A percentile compares a stretch with the other conserved stretches of the same genome.
Conservation (phyloP, 1,284 basidiomycete genomes). For the Microbotryomycetes sp. region DNA sequence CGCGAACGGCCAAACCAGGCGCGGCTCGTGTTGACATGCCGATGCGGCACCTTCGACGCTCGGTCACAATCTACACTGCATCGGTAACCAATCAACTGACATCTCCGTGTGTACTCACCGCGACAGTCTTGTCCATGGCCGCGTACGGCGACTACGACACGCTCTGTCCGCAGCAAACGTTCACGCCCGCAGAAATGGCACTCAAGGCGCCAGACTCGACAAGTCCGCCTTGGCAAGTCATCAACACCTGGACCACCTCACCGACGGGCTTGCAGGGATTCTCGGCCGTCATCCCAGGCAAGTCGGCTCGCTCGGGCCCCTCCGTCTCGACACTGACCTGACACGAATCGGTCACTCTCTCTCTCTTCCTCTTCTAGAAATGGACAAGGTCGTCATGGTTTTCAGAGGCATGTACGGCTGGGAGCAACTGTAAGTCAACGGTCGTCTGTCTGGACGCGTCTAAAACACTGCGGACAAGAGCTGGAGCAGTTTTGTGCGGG, state of each 20-base stretch:
- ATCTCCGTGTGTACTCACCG: too few species aligned
- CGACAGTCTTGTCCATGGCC: slow-evolving; percentile 30
- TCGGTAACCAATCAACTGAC: too few species aligned
- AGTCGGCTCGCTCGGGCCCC: not conserved
- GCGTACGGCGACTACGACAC: slow-evolving; percentile 29
- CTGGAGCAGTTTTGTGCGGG: not conserved
- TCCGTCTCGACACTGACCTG: not conserved
- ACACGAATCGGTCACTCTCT: not conserved
- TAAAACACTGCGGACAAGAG: too few species aligned
- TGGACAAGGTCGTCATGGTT: slow-evolving; percentile 35
- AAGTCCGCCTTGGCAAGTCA: slow-evolving; percentile 27
- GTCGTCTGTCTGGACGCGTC: not conserved
- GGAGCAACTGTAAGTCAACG: slow-evolving; percentile 16
- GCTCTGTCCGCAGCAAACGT: slow-evolving; percentile 27
- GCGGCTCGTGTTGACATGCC: too few species aligned
- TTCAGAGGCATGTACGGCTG: slow-evolving; percentile 26
- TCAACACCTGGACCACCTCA: slow-evolving; percentile 31
- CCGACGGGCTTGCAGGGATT: slow-evolving; percentile 26
- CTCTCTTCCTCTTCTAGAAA: slow-evolving; percentile 15
- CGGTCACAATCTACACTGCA: too few species aligned
- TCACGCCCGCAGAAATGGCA: slow-evolving; percentile 11
- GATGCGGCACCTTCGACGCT: too few species aligned
- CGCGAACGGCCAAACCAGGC: too few species aligned
- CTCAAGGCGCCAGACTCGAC: slow-evolving; percentile 27
- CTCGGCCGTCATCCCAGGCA: slow-evolving; percentile 29